These are phyloP conservation scores for Pichia sp. DNA, from an alignment of 1,139 yeast species.

Conservation along the genomic window DNA sequence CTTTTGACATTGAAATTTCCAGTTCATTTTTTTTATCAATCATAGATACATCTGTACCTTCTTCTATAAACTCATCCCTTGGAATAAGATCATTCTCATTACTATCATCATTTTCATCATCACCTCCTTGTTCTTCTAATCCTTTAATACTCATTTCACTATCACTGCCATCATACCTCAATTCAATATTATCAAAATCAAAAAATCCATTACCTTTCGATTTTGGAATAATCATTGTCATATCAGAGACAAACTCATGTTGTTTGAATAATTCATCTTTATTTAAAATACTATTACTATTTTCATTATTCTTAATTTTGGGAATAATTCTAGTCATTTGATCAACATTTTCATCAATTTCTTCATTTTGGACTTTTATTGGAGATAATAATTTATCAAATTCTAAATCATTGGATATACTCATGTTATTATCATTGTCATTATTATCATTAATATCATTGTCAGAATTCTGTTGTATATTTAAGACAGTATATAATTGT, in stretches of 20 bases:
- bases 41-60: constrained; percentile 4
- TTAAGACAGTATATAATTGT: constrained; percentile 9
- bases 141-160: too few relatives aligned
- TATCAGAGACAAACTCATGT: constrained; percentile 18
- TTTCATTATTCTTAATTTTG: constrained; percentile 7
- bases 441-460: background rate
- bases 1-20: too few relatives aligned
- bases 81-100: constrained; percentile 5
- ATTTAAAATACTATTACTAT: too few relatives aligned
- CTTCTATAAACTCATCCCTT: constrained; percentile 3
- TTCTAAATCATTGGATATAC: background rate
- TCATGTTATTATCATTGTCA: constrained; percentile 1
- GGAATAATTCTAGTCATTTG: constrained; percentile 26
- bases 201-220: constrained; percentile 2
- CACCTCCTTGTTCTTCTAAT: too few relatives aligned
- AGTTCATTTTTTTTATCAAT: background rate
- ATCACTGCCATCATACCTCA: background rate
- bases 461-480: background rate
- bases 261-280: background rate
- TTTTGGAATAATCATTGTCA: constrained; percentile 30
- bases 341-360: constrained; percentile 23
- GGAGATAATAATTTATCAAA: constrained; percentile 6
- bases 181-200: background rate
- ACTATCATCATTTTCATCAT: too few relatives aligned
- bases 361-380: constrained; percentile 11